These are phyloP conservation scores for Trichomonas gallinae DNA, from an alignment of 208 protist species.

Conservation along the genomic window DNA sequence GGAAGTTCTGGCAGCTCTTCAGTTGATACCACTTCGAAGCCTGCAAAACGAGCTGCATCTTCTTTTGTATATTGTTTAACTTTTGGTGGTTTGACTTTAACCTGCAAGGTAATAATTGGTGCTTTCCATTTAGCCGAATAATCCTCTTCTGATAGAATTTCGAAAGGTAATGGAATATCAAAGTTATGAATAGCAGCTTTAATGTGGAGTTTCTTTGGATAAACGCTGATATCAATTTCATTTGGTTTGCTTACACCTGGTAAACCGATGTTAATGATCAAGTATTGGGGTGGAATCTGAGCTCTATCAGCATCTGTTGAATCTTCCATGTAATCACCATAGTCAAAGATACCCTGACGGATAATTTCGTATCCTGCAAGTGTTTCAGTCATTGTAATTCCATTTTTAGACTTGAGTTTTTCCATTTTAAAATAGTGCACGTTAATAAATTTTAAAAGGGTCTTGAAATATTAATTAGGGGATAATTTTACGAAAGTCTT, in stretches of 20 bases:
- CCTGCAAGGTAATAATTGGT: not conserved
- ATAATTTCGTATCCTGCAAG: not conserved
- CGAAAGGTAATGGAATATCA: not conserved
- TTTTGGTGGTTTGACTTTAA: not conserved
- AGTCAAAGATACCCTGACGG: not conserved
- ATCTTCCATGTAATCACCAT: not conserved
- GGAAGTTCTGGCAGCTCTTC: not conserved
- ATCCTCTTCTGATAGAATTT: not conserved
- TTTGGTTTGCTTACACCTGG: not conserved
- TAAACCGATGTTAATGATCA: not conserved
- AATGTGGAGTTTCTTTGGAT: not conserved
- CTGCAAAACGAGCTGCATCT: not conserved
- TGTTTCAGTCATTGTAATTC: not conserved
- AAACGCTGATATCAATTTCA: not conserved
- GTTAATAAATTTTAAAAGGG: not conserved
- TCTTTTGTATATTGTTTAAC: not conserved
- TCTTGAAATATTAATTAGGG: too few species aligned
- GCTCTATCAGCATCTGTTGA: not conserved
- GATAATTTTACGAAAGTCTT: too few species aligned
- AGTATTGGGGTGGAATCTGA: not conserved
- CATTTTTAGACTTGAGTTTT: not conserved
- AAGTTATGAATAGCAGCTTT: not conserved
- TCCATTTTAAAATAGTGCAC: not conserved
- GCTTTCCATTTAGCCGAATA: not conserved
- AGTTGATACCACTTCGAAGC: not conserved